Percentiles rank a stretch among this genome's conserved stretches.
These are phyloP conservation scores for Pneumocystis murina DNA, from an alignment of 1,139 yeast genomes.

Conservation along the genomic window DNA sequence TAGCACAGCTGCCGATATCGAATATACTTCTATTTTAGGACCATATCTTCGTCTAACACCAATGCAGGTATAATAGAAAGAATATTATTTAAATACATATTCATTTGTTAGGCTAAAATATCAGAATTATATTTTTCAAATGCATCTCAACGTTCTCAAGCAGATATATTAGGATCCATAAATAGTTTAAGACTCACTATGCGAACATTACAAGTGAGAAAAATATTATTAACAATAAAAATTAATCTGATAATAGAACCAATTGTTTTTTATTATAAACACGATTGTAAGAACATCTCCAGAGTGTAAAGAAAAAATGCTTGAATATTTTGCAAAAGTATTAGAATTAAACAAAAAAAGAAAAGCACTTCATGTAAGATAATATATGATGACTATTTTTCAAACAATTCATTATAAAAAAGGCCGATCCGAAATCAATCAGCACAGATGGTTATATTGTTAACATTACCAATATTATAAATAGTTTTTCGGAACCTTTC, in stretches of 20 bases:
- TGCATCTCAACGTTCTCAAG: conserved; percentile 17
- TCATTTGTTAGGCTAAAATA: conserved; percentile 10
- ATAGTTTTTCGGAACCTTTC: conserved; percentile 71
- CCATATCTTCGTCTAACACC: conserved; percentile 69
- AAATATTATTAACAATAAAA: background rate
- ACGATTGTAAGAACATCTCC: conserved; percentile 64
- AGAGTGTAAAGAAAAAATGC: conserved; percentile 44
- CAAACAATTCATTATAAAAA: background rate
- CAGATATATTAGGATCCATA: conserved; percentile 12
- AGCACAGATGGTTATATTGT: conserved; percentile 74
- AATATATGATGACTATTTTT: background rate
- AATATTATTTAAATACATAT: background rate
- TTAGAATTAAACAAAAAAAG: conserved; percentile 73
- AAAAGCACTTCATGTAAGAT: conserved; percentile 50
- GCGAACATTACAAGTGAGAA: background rate
- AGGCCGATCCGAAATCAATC: conserved; percentile 46
- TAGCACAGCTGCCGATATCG: conserved; percentile 35
- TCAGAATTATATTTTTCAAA: conserved; percentile 18
- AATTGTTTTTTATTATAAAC: conserved; percentile 51
- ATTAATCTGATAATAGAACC: conserved; percentile 11
- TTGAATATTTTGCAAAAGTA: conserved; percentile 55
- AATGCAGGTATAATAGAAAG: conserved; percentile 27
- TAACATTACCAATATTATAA: conserved; percentile 52
- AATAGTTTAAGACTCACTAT: conserved; percentile 2
- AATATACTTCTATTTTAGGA: conserved; percentile 54